Conservation (phyloP, 345 rosid species). For the Dipteronia dyeriana region DNA sequence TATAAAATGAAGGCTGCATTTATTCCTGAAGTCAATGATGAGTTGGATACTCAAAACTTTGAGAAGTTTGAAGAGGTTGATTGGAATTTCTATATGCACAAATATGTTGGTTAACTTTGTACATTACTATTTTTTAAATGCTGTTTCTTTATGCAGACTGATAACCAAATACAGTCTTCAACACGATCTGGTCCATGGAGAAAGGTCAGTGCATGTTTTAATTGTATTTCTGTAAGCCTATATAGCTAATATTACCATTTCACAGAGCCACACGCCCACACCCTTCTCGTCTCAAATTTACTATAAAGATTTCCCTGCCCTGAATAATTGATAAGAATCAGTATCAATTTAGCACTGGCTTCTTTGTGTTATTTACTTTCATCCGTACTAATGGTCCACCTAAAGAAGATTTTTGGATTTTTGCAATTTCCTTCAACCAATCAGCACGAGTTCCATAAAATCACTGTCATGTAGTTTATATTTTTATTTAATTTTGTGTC, state of each 20-base stretch:
- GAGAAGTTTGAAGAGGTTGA: constrained; percentile 97
- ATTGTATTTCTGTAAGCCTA: constrained; percentile 1
- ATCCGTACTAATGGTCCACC: background rate
- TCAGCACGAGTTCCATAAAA: background rate
- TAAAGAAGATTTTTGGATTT: background rate
- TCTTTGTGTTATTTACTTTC: background rate
- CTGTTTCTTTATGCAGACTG: constrained; percentile 48
- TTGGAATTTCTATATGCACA: constrained; percentile 9
- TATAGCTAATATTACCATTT: background rate
- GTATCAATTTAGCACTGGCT: background rate
- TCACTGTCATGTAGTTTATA: background rate
- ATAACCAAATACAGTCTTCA: constrained; percentile 51
- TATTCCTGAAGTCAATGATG: constrained; percentile 95
- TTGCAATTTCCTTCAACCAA: background rate
- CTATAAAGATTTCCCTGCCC: background rate
- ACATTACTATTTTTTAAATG: constrained; percentile 14
- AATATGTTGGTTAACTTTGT: constrained; percentile 11
- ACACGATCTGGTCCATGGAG: constrained; percentile 86
- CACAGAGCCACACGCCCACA: background rate
- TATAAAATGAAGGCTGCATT: constrained; percentile 95
- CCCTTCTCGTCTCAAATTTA: background rate
- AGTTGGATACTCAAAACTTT: constrained; percentile 93
- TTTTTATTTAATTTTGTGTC: background rate
- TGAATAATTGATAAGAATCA: constrained; percentile 8
- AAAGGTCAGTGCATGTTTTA: constrained; percentile 47